These are phyloP conservation scores for Stereocaulon alpinum DNA, from an alignment of 495 filamentous ascomycete species.

Conservation along the genomic window DNA sequence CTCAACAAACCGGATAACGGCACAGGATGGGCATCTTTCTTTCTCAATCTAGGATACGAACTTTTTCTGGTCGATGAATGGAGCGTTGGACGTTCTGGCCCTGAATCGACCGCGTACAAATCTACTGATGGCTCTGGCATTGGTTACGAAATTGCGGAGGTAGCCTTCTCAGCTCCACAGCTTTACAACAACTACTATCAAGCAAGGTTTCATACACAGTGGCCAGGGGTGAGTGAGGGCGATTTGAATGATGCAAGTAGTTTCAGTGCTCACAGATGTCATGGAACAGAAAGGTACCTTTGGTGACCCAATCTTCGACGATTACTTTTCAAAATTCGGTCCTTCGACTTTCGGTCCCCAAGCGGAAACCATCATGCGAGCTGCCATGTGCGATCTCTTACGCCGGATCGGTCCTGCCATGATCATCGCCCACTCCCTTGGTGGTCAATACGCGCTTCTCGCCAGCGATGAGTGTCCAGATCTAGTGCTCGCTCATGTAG, in stretches of 20 bases:
- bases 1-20: not conserved
- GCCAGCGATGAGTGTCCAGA: constrained; percentile 25
- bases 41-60: not conserved
- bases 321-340: not conserved
- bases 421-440: constrained; percentile 21
- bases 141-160: constrained; percentile 28
- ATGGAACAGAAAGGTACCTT: not conserved
- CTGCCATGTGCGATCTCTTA: not conserved
- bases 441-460: constrained; percentile 26
- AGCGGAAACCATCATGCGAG: not conserved
- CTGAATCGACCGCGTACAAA: constrained; percentile 19
- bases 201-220: constrained; percentile 33
- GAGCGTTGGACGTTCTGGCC: not conserved
- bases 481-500: constrained; percentile 24
- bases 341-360: not conserved
- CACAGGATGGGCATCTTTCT: not conserved
- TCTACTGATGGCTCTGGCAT: constrained; percentile 41
- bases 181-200: constrained; percentile 33
- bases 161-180: constrained; percentile 33
- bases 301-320: not conserved
- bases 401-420: not conserved
- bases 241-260: too few relatives aligned
- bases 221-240: constrained; percentile 16
- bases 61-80: not conserved
- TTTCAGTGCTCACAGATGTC: not conserved